Percentiles rank a stretch among this genome's conserved stretches.
Conservation (phyloP, 192 early-diverging fungal genomes). For the Paraglomus occultum region DNA sequence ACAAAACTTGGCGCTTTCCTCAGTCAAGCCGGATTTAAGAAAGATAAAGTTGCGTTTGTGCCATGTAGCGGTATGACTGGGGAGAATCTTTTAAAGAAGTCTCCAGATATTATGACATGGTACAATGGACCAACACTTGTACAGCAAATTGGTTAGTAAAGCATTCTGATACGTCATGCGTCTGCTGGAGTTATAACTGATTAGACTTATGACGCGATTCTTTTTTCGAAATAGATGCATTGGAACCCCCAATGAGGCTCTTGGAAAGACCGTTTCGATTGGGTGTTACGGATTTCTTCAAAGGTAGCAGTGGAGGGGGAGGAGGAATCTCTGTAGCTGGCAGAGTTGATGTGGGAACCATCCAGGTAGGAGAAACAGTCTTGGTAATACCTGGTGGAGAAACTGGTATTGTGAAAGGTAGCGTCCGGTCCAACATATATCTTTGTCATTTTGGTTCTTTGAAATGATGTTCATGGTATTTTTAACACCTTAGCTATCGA, state of each 20-base stretch:
- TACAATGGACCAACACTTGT: slow-evolving; percentile 80
- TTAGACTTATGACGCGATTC: not conserved
- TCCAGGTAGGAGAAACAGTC: slow-evolving; percentile 87
- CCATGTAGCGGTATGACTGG: slow-evolving; percentile 92
- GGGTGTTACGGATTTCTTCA: slow-evolving; percentile 87
- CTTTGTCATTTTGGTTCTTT: not conserved
- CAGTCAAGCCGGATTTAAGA: slow-evolving; percentile 75
- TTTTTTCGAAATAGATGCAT: slow-evolving; percentile 54
- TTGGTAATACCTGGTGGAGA: slow-evolving; percentile 81
- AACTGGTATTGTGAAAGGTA: slow-evolving; percentile 73
- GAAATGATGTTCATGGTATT: slow-evolving; percentile 8
- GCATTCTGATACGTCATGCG: not conserved
- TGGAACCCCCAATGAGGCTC: slow-evolving; percentile 70
- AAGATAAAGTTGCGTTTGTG: slow-evolving; percentile 73
- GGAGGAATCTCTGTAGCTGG: slow-evolving; percentile 83
- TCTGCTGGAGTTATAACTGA: slow-evolving; percentile 19
- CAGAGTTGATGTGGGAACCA: slow-evolving; percentile 78
- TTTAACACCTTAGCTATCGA: slow-evolving; percentile 62
- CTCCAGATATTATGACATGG: slow-evolving; percentile 56
- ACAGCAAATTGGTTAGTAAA: slow-evolving; percentile 58
- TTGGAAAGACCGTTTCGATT: slow-evolving; percentile 84
- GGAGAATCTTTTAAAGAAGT: slow-evolving; percentile 69
- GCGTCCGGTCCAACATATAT: too few species aligned
- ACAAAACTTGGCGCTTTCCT: slow-evolving; percentile 69
- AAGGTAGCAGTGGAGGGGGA: slow-evolving; percentile 72